phyloP scores from a whole-genome alignment of 352 stramenopile genomes.

The Bremia lactucae region DNA sequence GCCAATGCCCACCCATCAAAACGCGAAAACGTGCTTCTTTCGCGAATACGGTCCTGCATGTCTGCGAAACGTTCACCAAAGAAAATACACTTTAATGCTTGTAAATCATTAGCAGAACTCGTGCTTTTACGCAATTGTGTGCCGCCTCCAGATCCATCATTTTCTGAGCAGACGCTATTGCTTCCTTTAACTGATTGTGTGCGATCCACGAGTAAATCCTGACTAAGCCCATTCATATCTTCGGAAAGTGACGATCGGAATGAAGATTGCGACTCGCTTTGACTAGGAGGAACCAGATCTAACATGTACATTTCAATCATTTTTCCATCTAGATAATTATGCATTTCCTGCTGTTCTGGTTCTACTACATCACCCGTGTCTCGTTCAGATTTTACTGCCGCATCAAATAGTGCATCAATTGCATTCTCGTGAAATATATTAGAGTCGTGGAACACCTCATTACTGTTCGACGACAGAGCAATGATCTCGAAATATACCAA shows the following conservation, averaged over 20 bases:
- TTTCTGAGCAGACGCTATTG: conserved; percentile 21
- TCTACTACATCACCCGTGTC: conserved; percentile 3
- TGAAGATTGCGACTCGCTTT: conserved; percentile 11
- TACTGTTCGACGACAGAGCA: conserved; percentile 12
- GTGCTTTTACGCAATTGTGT: conserved; percentile 14
- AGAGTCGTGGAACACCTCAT: conserved; percentile 2
- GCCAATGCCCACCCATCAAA: conserved; percentile 79
- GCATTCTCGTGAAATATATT: conserved; percentile 1
- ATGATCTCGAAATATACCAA: conserved; percentile 61
- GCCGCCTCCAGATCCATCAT: conserved; percentile 8
- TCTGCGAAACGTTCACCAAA: conserved; percentile 85
- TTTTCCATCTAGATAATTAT: conserved; percentile 46
- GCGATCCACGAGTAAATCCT: conserved; percentile 14
- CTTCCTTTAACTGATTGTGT: no score
- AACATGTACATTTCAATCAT: conserved; percentile 36
- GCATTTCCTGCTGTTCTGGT: conserved; percentile 28
- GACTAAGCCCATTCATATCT: conserved; percentile 23
- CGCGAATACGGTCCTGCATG: conserved; percentile 77
- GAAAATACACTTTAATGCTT: conserved; percentile 22
- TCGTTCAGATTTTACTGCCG: conserved; percentile 12
- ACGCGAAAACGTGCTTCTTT: conserved; percentile 50
- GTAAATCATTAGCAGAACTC: conserved; percentile 8
- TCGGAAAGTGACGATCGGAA: conserved; percentile 20
- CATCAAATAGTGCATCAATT: conserved; percentile 15
- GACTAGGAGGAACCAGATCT: conserved; percentile 21